A percentile compares a stretch with the other conserved stretches of the same genome.
Evolutionary conservation across 192 early-diverging fungal species (phyloP).

Genomic region (Gigaspora rosea): DNA sequence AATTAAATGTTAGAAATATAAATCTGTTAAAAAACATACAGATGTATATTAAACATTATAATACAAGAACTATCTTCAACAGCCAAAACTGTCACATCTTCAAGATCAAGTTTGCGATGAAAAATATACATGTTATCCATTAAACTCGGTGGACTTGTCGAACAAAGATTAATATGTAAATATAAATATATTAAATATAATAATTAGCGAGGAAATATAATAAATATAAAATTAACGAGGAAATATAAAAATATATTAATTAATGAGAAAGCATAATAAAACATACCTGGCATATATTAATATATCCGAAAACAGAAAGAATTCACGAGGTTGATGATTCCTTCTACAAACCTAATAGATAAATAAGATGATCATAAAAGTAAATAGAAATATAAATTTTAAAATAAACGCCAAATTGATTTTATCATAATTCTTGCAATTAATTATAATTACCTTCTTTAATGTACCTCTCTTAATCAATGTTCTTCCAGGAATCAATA

Average conservation of each 20-base stretch:
- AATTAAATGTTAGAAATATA: conserved; percentile 32
- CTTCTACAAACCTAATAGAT: conserved; percentile 60
- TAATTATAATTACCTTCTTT: conserved; percentile 48
- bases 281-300: conserved; percentile 63
- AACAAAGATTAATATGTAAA: not conserved
- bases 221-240: not conserved
- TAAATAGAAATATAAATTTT: not conserved
- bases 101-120: conserved; percentile 71
- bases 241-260: not conserved
- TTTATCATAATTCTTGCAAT: not conserved
- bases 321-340: conserved; percentile 67
- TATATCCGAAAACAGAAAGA: conserved; percentile 80
- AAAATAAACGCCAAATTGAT: not conserved
- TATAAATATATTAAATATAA: not conserved
- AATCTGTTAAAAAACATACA: not conserved
- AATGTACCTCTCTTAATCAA: conserved; percentile 66
- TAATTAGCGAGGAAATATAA: not conserved
- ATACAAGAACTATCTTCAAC: conserved; percentile 10
- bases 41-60: not conserved
- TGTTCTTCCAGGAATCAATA: conserved; percentile 70
- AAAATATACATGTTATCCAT: conserved; percentile 65
- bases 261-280: not conserved
- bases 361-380: not conserved
- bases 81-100: conserved; percentile 49
- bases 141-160: conserved; percentile 17